Conservation (phyloP, 768 basidiomycete species). For the Leucogyrophana mollusca region DNA sequence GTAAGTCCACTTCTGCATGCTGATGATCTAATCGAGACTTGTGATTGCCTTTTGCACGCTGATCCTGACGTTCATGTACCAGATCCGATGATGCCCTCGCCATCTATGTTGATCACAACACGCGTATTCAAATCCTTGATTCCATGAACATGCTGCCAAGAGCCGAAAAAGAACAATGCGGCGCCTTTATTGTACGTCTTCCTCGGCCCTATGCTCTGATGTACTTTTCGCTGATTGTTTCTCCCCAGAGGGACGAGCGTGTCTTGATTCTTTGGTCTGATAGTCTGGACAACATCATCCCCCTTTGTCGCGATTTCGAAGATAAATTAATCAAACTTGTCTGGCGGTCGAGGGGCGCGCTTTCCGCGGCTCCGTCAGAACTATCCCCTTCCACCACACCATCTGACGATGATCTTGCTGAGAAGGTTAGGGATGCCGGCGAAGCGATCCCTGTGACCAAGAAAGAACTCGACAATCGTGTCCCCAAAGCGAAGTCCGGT, state of each 20-base stretch:
- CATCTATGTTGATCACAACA: constrained; percentile 74
- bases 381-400: constrained; percentile 45
- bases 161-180: constrained; percentile 90
- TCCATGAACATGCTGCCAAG: constrained; percentile 63
- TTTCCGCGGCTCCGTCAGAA: constrained; percentile 36
- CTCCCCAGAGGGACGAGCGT: constrained; percentile 70
- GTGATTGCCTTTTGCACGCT: constrained; percentile 4
- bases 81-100: constrained; percentile 60
- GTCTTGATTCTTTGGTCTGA: constrained; percentile 87
- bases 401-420: constrained; percentile 56
- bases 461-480: constrained; percentile 1
- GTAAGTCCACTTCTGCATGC: constrained; percentile 40
- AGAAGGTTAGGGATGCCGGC: constrained; percentile 37
- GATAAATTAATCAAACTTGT: constrained; percentile 79
- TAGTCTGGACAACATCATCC: constrained; percentile 76
- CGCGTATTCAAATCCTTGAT: constrained; percentile 84
- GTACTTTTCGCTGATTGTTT: constrained; percentile 2
- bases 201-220: background rate
- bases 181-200: constrained; percentile 73
- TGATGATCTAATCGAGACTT: background rate
- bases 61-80: constrained; percentile 1
- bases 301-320: constrained; percentile 70
- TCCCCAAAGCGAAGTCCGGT: background rate
- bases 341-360: constrained; percentile 52
- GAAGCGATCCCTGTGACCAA: constrained; percentile 11